These are phyloP conservation scores for Podospora anserina DNA, from an alignment of 495 filamentous ascomycete genomes.

Conservation along the genomic window DNA sequence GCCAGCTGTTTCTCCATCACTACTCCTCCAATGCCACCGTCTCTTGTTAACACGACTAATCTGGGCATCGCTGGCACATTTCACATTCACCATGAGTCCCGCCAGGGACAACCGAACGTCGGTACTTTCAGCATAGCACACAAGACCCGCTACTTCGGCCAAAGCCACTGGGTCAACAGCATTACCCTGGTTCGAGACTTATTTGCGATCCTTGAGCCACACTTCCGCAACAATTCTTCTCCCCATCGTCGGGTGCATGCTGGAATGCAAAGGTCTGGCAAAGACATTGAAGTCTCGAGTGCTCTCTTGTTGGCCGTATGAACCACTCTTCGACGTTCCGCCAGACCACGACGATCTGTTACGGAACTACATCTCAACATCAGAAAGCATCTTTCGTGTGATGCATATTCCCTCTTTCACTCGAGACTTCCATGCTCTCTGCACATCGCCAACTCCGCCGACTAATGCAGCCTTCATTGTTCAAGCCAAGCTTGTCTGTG, in stretches of 20 bases:
- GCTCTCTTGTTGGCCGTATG: constrained; percentile 15
- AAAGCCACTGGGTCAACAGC: constrained; percentile 55
- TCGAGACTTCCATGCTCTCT: constrained; percentile 37
- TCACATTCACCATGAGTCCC: constrained; percentile 21
- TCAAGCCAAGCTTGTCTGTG: constrained; percentile 28
- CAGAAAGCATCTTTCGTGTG: constrained; percentile 50
- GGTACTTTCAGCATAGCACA: constrained; percentile 42
- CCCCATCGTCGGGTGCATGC: constrained; percentile 8
- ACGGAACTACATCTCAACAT: constrained; percentile 45
- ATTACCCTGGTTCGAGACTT: constrained; percentile 37
- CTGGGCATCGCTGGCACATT: constrained; percentile 7
- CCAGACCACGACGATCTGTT: constrained; percentile 48
- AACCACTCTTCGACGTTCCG: constrained; percentile 33
- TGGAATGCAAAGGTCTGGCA: constrained; percentile 32
- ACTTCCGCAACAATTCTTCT: constrained; percentile 10
- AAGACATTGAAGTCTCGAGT: not conserved
- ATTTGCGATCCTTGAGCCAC: constrained; percentile 24
- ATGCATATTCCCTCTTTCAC: constrained; percentile 56
- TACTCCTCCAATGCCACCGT: constrained; percentile 21
- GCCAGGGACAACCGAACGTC: constrained; percentile 27
- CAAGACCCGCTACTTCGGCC: constrained; percentile 54
- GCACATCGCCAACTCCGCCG: constrained; percentile 15
- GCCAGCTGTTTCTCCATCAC: not conserved
- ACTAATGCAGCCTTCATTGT: constrained; percentile 18
- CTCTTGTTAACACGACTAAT: constrained; percentile 18